Conservation (phyloP, 1,284 basidiomycete genomes). For the Ceratobasidium sp. region DNA sequence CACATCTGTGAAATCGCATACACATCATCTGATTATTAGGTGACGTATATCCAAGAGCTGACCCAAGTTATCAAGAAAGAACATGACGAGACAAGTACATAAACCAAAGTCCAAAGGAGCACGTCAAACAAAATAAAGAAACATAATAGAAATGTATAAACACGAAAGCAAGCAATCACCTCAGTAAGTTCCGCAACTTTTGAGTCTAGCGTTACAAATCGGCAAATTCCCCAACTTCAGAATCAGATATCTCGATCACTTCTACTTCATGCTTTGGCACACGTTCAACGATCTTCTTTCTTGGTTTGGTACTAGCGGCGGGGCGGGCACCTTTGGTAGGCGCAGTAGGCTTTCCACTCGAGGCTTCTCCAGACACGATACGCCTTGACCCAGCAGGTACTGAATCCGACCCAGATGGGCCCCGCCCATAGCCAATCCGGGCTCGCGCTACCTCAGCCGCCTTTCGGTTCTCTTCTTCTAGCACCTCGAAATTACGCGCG, state of each 20-base stretch:
- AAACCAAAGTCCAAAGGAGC: neutral
- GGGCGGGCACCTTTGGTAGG: neutral
- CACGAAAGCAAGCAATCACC: too few species aligned
- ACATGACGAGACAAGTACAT: neutral
- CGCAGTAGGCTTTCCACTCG: too few species aligned
- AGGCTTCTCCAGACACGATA: too few species aligned
- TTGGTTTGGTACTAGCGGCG: neutral
- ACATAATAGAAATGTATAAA: neutral
- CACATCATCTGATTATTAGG: too few species aligned
- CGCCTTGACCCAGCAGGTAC: neutral
- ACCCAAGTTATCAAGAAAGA: slow-evolving; percentile 1
- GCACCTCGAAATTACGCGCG: slow-evolving; percentile 19
- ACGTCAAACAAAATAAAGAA: slow-evolving; percentile 1
- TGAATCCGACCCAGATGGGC: slow-evolving; percentile 11
- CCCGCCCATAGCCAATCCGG: slow-evolving; percentile 17
- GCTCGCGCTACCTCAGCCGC: slow-evolving; percentile 15
- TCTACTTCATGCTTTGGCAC: neutral
- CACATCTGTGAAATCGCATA: too few species aligned
- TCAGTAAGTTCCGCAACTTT: too few species aligned
- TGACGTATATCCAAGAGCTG: too few species aligned
- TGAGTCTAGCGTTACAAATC: slow-evolving; percentile 5
- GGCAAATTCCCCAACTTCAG: neutral
- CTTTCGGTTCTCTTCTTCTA: slow-evolving; percentile 23
- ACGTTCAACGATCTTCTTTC: neutral
- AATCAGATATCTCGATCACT: slow-evolving; percentile 24